phyloP scores from a whole-genome alignment of 23 red algal genomes.

The Gracilaria caudata region DNA sequence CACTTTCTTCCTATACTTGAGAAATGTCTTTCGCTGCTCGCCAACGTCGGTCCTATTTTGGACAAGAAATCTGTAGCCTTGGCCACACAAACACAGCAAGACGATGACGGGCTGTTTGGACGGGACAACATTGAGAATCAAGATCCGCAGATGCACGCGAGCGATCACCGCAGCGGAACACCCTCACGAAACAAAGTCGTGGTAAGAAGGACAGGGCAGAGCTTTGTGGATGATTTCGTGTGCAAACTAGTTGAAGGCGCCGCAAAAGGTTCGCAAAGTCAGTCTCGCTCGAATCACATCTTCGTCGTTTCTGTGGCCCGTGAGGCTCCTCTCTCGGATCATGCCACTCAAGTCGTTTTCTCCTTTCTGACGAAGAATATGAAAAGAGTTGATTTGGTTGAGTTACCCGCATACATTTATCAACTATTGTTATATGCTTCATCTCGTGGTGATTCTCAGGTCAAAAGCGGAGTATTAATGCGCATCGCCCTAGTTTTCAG shows the following conservation, averaged over 20 bases:
- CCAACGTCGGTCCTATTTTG: conserved; percentile 36
- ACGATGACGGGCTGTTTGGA: conserved; percentile 28
- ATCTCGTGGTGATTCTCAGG: conserved; percentile 32
- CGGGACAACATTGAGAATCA: conserved; percentile 23
- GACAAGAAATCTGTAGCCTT: conserved; percentile 28
- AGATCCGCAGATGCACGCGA: conserved; percentile 10
- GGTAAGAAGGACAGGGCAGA: conserved; percentile 58
- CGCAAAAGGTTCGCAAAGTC: background rate
- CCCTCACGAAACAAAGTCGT: conserved; percentile 10
- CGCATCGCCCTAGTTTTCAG: conserved; percentile 46
- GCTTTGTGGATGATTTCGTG: conserved; percentile 74
- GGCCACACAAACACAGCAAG: conserved; percentile 22
- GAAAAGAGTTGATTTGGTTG: conserved; percentile 46
- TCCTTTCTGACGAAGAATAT: conserved; percentile 25
- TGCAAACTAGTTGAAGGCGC: conserved; percentile 30
- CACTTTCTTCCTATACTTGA: conserved; percentile 32
- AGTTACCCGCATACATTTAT: conserved; percentile 62
- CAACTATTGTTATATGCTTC: conserved; percentile 62
- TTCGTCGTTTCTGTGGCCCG: conserved; percentile 65
- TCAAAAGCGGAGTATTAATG: conserved; percentile 48
- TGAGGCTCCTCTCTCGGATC: conserved; percentile 56
- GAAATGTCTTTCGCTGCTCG: conserved; percentile 44
- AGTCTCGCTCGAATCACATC: conserved; percentile 43
- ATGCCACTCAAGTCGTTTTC: conserved; percentile 28
- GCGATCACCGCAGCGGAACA: background rate